A percentile compares a stretch with the other conserved stretches of the same genome.
Evolutionary conservation across 768 basidiomycete genomes (phyloP).

Genomic region (Suillus clintonianus): DNA sequence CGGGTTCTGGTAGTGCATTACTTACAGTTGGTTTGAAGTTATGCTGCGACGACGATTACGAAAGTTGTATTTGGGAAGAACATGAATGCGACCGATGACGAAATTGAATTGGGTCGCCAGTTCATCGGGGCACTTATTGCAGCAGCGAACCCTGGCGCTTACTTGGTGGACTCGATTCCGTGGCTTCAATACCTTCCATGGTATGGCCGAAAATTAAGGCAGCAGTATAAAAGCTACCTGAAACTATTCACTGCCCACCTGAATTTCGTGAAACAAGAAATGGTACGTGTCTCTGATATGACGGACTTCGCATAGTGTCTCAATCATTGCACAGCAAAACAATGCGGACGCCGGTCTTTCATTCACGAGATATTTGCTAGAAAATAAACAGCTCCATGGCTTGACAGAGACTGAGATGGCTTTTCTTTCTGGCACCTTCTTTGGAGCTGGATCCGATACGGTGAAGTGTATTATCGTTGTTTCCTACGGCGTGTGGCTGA

Average conservation of each 20-base stretch:
- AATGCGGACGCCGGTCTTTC: constrained; percentile 19
- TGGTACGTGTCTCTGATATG: constrained; percentile 29
- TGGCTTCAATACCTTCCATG: constrained; percentile 50
- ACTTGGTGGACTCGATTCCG: constrained; percentile 34
- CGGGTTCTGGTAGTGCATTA: background rate
- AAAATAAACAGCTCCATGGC: constrained; percentile 47
- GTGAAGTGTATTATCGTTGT: constrained; percentile 12
- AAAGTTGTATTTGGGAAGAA: constrained; percentile 26
- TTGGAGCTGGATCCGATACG: constrained; percentile 63
- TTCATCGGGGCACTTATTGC: constrained; percentile 21
- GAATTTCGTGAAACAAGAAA: constrained; percentile 38
- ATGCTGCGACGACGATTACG: constrained; percentile 19
- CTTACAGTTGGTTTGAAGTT: constrained; percentile 11
- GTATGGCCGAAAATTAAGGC: constrained; percentile 52
- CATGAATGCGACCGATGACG: constrained; percentile 15
- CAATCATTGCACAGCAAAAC: constrained; percentile 5
- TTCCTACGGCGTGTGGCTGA: background rate
- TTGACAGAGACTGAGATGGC: constrained; percentile 54
- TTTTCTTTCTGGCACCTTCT: constrained; percentile 59
- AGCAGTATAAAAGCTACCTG: constrained; percentile 53
- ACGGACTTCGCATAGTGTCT: background rate
- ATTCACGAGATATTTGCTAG: constrained; percentile 55
- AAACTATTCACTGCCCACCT: constrained; percentile 50
- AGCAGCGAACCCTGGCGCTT: constrained; percentile 32
- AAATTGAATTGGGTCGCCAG: constrained; percentile 24